Evolutionary conservation across 805 yeast genomes (phyloP), one percentile per base, ranked within the genome.

Genomic region (Groenewaldozyma salmanticensis): DNA sequence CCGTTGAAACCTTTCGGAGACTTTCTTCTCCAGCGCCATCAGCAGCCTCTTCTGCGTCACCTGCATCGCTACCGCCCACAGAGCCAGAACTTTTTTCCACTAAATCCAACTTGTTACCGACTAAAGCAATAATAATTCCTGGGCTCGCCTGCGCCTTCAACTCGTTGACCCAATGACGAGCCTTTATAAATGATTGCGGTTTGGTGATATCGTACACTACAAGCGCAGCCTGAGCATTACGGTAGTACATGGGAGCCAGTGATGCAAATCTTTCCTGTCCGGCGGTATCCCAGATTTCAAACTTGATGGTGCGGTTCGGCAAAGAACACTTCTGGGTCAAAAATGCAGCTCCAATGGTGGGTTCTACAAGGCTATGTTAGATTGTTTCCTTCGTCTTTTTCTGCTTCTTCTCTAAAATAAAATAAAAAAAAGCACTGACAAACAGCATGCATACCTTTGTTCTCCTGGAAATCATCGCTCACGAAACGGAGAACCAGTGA

Each of bases 261-360:
- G 90, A 79, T 13, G 96, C 96, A 68, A 90, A 90, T 49, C 98
- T 67, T 61, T 90, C 98, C 67, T 90, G 97, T 17, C 98, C 98
- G 2, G 97, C 97, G 11, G 97, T 88, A 60, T 88, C 97, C 74
- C 73, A 61, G 39, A 61, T 61, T 48, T 61, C 66, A 59, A 85
- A 87, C 62, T 92, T 90, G 57, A 90, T 84, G 5, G 92, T 83
- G 55, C 81, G 74, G 46, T 79, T 81, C 38, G 92, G 83, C 56
- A 92, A 80, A 18, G 84, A 77, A 57, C 95, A 88, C 56, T 94
- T 77, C 60, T 90, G 97, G 31, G 98, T 90, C 43, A 90, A 67
- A 58, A 90, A 90, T 2, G 97, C 97, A 4, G 98, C 98, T 13
- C 98, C 98, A 52, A 90, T 90, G 2, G 98, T 90, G 18, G 96